Conservation (phyloP, 768 basidiomycete genomes). For the Serendipita sp. region DNA sequence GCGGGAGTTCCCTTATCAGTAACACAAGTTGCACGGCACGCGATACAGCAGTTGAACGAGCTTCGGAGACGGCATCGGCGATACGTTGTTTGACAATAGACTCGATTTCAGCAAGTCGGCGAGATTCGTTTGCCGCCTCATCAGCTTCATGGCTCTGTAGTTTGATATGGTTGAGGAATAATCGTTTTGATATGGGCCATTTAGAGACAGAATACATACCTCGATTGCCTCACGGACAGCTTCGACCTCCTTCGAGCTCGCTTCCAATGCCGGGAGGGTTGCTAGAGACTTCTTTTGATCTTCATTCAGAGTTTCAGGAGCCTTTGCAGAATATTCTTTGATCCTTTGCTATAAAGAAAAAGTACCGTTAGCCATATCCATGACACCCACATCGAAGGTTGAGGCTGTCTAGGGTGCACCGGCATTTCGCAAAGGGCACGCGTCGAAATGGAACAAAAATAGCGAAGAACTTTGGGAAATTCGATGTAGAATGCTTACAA, state of each 20-base stretch:
- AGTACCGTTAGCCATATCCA: background rate
- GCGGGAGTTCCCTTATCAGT: background rate
- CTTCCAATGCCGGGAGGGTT: constrained; percentile 60
- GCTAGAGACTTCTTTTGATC: constrained; percentile 68
- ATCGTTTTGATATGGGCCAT: background rate
- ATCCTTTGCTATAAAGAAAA: constrained; percentile 42
- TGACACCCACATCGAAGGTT: background rate
- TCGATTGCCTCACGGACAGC: constrained; percentile 76
- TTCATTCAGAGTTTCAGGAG: constrained; percentile 62
- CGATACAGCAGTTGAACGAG: constrained; percentile 15
- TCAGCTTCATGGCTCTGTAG: constrained; percentile 28
- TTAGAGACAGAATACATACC: constrained; percentile 27
- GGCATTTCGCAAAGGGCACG: background rate
- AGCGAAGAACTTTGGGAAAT: background rate
- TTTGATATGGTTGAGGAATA: background rate
- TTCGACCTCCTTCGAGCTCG: constrained; percentile 60
- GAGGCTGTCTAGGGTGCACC: background rate
- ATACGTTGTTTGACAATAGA: constrained; percentile 31
- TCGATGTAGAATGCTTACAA: constrained; percentile 33
- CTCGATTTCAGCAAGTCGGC: constrained; percentile 3
- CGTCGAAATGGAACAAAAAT: background rate
- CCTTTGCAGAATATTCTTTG: constrained; percentile 49
- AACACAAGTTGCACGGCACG: background rate
- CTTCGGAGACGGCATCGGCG: constrained; percentile 36
- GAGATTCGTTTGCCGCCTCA: constrained; percentile 21